phyloP scores from a whole-genome alignment of 768 basidiomycete species.

The Cubamyces sp. region DNA sequence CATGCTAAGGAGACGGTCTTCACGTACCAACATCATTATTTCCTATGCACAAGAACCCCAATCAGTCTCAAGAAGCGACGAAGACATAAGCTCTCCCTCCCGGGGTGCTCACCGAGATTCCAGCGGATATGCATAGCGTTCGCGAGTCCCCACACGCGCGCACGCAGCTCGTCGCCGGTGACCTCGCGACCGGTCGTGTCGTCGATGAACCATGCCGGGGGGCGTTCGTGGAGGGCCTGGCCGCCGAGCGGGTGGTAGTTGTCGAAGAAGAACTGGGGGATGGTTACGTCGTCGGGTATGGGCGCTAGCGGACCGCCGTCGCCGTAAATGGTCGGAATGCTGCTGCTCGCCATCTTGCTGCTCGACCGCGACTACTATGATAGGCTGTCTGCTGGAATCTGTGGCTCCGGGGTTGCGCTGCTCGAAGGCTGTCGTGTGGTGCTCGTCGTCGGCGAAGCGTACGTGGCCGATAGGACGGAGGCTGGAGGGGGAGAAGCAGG shows the following conservation, averaged over 20 bases:
- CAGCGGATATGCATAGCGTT: conserved; percentile 49
- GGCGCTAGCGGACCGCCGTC: conserved; percentile 35
- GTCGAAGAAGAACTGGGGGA: conserved; percentile 59
- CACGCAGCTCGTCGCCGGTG: conserved; percentile 48
- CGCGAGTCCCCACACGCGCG: conserved; percentile 51
- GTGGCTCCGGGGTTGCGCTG: too few species aligned
- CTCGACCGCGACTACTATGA: too few species aligned
- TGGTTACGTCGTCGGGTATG: conserved; percentile 54
- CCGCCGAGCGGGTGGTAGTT: conserved; percentile 43
- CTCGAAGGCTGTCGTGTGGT: too few species aligned
- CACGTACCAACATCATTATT: conserved; percentile 56
- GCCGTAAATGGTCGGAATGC: conserved; percentile 20
- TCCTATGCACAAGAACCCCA: conserved; percentile 33
- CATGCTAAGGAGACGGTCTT: too few species aligned
- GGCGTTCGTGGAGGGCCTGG: conserved; percentile 36
- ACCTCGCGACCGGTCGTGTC: conserved; percentile 49
- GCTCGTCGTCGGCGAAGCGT: too few species aligned
- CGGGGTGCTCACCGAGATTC: conserved; percentile 44
- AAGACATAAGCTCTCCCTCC: background rate
- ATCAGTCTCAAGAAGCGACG: background rate
- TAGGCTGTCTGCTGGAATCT: too few species aligned
- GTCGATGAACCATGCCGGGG: conserved; percentile 48
- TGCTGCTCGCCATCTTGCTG: background rate
- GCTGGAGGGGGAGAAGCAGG: too few species aligned
- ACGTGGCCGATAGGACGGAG: too few species aligned